These are phyloP conservation scores for Cordyceps fumosorosea DNA, from an alignment of 2,329 filamentous ascomycete genomes.

Conservation along the genomic window DNA sequence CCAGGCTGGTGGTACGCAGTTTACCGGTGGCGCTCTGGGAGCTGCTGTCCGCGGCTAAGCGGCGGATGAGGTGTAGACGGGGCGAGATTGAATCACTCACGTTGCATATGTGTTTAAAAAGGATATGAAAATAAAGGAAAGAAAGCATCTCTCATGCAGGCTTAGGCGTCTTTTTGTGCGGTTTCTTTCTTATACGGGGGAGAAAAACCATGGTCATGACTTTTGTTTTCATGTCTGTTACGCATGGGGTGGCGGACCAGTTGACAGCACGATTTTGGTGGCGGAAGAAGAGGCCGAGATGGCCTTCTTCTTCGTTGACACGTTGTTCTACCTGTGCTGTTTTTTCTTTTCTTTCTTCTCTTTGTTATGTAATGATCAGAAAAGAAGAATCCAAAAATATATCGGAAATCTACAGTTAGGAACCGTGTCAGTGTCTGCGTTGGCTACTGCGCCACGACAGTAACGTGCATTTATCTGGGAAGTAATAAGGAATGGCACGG, in stretches of 20 bases:
- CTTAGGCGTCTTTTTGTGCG: slow-evolving; percentile 11
- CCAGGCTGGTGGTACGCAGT: slow-evolving; percentile 68
- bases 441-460: too few species aligned
- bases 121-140: not conserved
- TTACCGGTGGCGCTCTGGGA: slow-evolving; percentile 74
- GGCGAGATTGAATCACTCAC: slow-evolving; percentile 4
- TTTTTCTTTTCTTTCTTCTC: not conserved
- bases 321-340: not conserved
- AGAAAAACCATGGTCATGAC: not conserved
- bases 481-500: too few species aligned
- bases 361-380: slow-evolving; percentile 12
- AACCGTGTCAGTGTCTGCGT: too few species aligned
- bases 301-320: not conserved
- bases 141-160: slow-evolving; percentile 10
- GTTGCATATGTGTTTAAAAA: slow-evolving; percentile 12
- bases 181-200: not conserved
- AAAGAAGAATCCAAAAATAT: slow-evolving; percentile 10
- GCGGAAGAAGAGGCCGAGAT: not conserved
- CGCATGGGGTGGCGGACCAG: not conserved
- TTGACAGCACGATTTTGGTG: slow-evolving; percentile 8
- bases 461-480: too few species aligned
- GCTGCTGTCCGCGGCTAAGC: slow-evolving; percentile 55
- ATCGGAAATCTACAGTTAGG: not conserved
- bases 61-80: not conserved
- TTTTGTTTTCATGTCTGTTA: slow-evolving; percentile 11